Percentiles rank a stretch among this genome's conserved stretches.
Evolutionary conservation across 306 rosid species (phyloP).

Genomic region (Citrullus colocynthis): DNA sequence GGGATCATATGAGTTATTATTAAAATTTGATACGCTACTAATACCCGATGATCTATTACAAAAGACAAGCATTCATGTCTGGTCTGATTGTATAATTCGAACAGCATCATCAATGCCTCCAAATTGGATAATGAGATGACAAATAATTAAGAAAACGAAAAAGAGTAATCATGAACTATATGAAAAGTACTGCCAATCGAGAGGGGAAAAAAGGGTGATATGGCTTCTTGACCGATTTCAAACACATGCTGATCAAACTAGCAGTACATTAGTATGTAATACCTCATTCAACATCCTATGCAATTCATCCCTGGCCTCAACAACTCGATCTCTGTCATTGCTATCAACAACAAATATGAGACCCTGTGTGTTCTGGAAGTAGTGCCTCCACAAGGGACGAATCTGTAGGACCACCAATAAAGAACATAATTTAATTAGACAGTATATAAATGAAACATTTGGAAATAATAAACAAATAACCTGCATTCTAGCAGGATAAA

Average conservation of each 20-base stretch:
- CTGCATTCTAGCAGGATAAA: not conserved
- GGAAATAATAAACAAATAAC: not conserved
- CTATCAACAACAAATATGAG: conserved; percentile 98
- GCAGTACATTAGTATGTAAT: not conserved
- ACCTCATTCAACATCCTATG: conserved; percentile 99
- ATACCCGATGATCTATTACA: not conserved
- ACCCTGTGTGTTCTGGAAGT: conserved; percentile 99
- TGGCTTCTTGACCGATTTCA: not conserved
- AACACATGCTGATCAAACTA: not conserved
- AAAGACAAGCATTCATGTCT: not conserved
- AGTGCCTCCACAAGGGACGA: conserved; percentile 99
- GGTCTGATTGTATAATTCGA: not conserved
- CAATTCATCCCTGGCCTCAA: conserved; percentile 97
- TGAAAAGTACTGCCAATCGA: not conserved
- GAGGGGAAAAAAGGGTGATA: not conserved
- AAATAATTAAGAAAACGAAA: not conserved
- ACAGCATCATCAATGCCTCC: not conserved
- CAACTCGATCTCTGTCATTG: conserved; percentile 99
- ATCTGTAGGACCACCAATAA: conserved; percentile 37
- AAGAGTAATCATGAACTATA: not conserved
- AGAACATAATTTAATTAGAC: not conserved
- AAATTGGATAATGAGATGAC: not conserved
- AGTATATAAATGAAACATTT: not conserved
- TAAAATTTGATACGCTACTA: not conserved
- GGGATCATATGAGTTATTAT: conserved; percentile 8